Percentiles rank a stretch among this genome's conserved stretches.
Evolutionary conservation across 108 stramenopile species (phyloP).

Genomic region (Cyclotella atomus): DNA sequence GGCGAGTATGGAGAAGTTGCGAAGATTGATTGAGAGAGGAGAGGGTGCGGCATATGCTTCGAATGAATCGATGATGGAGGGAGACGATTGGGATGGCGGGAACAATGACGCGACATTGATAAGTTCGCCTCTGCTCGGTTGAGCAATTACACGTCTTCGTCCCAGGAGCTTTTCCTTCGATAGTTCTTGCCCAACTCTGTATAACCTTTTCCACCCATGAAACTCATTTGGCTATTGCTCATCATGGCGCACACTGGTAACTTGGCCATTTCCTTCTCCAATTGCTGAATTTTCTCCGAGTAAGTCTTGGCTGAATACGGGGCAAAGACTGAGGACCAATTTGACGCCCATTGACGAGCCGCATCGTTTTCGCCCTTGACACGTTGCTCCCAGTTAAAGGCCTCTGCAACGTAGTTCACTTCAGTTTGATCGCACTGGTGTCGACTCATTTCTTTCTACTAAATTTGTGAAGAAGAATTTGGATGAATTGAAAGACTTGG

Average conservation of each 20-base stretch:
- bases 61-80: conserved; percentile 22
- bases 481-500: too few species aligned
- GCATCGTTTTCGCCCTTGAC: conserved; percentile 36
- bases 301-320: conserved; percentile 29
- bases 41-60: conserved; percentile 23
- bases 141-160: conserved; percentile 6
- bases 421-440: conserved; percentile 44
- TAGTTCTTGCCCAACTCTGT: conserved; percentile 22
- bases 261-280: conserved; percentile 24
- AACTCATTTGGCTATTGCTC: conserved; percentile 43
- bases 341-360: conserved; percentile 25
- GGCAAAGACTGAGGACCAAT: conserved; percentile 38
- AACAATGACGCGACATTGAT: too few species aligned
- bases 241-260: conserved; percentile 42
- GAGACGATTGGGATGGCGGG: conserved; percentile 10
- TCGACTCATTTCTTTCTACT: conserved; percentile 23
- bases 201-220: conserved; percentile 9
- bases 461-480: too few species aligned
- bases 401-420: conserved; percentile 43
- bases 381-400: conserved; percentile 50
- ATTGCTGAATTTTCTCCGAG: conserved; percentile 23
- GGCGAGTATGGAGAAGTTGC: conserved; percentile 64
- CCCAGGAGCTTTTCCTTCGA: conserved; percentile 18
- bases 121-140: conserved; percentile 36
- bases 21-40: conserved; percentile 57